Conservation (phyloP, 192 early-diverging fungal species). For the Backusella psychrophila region DNA sequence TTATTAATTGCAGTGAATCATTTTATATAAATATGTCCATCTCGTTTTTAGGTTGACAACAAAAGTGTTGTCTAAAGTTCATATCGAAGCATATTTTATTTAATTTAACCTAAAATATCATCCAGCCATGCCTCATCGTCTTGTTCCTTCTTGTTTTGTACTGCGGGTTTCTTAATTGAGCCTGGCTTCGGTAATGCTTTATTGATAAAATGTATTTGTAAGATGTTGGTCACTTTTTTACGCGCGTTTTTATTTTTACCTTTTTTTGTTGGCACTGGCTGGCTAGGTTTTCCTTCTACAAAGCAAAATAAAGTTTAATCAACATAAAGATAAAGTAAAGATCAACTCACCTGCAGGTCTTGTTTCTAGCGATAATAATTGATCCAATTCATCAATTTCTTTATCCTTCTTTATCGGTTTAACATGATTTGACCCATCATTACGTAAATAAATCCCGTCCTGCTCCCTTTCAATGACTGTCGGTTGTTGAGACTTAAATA, state of each 20-base stretch:
- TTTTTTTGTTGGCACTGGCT: neutral
- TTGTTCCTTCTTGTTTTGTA: neutral
- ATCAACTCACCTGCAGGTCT: neutral
- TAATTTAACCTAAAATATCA: constrained; percentile 26
- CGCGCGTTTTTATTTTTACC: constrained; percentile 1
- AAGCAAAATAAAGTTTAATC: neutral
- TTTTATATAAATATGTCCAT: neutral
- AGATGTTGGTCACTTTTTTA: neutral
- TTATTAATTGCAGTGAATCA: neutral
- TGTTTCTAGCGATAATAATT: constrained; percentile 16
- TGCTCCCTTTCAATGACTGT: neutral
- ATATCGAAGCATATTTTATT: constrained; percentile 4
- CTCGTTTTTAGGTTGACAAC: neutral
- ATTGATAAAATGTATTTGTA: neutral
- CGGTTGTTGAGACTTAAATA: constrained; percentile 23
- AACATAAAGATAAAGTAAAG: neutral
- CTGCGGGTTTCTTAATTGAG: neutral
- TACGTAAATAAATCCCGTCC: constrained; percentile 32
- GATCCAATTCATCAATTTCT: constrained; percentile 14
- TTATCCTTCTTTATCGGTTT: neutral
- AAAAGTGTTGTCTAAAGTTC: neutral
- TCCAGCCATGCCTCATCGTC: constrained; percentile 32
- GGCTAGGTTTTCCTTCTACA: neutral
- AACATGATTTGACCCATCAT: constrained; percentile 24
- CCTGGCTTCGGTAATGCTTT: constrained; percentile 11